phyloP scores from a whole-genome alignment of 805 yeast genomes.

The Jamesozyma lodderae region DNA sequence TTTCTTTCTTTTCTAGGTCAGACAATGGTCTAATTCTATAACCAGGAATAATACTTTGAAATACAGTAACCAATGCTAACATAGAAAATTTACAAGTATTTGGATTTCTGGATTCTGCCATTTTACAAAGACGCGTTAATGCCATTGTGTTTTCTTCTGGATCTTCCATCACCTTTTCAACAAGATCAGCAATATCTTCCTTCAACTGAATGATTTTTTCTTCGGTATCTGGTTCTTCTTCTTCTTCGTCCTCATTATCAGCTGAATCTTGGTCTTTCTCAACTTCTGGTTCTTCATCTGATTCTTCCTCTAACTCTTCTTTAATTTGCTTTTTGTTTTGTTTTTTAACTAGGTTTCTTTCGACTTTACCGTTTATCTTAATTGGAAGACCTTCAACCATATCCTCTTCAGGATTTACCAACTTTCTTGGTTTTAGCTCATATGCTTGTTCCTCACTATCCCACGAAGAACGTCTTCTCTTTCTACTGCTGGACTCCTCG shows the following conservation, averaged over 20 bases:
- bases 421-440: constrained; percentile 60
- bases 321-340: constrained; percentile 9
- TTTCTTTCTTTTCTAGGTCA: constrained; percentile 73
- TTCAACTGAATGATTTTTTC: constrained; percentile 54
- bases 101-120: constrained; percentile 59
- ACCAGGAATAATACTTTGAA: constrained; percentile 79
- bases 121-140: constrained; percentile 56
- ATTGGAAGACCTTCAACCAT: constrained; percentile 71
- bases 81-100: constrained; percentile 64
- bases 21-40: constrained; percentile 77
- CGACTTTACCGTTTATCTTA: constrained; percentile 64
- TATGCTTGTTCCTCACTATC: constrained; percentile 75
- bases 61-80: constrained; percentile 73
- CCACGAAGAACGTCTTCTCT: constrained; percentile 34
- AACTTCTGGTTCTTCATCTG: constrained; percentile 14
- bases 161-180: constrained; percentile 69
- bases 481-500: constrained; percentile 5
- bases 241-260: constrained; percentile 22
- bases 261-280: constrained; percentile 24
- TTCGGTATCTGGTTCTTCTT: constrained; percentile 39
- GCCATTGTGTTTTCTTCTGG: constrained; percentile 76
- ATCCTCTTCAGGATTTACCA: constrained; percentile 34
- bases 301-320: constrained; percentile 11
- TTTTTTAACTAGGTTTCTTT: constrained; percentile 43
- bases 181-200: constrained; percentile 77